Evolutionary conservation across 2,329 filamentous ascomycete species (phyloP), one percentile per base, ranked within the genome.

Genomic region (Bipolaris gigantea): DNA sequence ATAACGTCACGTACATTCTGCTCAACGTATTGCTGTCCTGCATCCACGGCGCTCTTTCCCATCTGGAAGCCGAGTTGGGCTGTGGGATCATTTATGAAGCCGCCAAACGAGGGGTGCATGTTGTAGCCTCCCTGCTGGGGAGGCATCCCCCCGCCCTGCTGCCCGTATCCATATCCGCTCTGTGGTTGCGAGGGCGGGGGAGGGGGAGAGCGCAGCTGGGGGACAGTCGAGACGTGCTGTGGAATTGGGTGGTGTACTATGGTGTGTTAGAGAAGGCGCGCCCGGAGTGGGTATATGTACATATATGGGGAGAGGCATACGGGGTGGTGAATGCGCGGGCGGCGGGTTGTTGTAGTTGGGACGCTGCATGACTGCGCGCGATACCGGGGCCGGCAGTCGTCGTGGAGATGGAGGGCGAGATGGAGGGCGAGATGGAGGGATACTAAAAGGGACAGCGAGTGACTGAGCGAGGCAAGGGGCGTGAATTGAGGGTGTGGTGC

Each of bases 151-250:
- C 64, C 64, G 42, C 62, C 63, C 70, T 90, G 89, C 61, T 91
- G 90, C 32, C 88, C 87, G 69, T 90, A 92, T 46, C 87, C 85
- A 77, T 88, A 87, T 62, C 83, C 81, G 59, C 81, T 80, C 58
- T 86, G 84, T 33, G 85, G 83, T 70, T 89, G 88, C 53, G 87
- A 86, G 62, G 86, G 87, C 34, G 90, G 92, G 57, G 91, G 89
- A 54, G 90, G 93, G 57, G 94, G 94, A 54, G 94, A 97, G 76
- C 95, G 88, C 74, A 99, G 86, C 79, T 97, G 94, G 40, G 94
- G 94, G 45, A 99, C 94, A 54, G 92, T 96, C 72, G 94, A 97
- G 69, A 97, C 93, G 82, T 99, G 94, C 77, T 99, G 94, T 59
- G 94, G 94, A 55, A 97, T 92, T 54, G 94, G 94, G 75, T 97